phyloP scores from a whole-genome alignment of 306 rosid genomes.

The Mucuna pruriens region DNA sequence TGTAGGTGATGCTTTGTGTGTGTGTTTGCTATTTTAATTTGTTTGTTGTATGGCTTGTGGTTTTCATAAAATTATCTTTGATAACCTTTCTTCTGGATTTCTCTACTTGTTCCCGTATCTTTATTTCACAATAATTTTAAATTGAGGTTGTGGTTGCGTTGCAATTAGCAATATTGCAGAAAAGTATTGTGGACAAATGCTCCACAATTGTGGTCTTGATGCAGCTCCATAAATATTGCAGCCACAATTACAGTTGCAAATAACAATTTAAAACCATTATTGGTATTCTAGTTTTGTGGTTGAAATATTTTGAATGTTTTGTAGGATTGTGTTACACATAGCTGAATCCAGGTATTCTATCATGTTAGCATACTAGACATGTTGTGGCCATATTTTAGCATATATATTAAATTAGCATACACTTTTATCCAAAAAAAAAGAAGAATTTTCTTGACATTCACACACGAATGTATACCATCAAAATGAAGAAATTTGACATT shows the following conservation, averaged over 20 bases:
- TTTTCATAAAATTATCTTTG: background rate
- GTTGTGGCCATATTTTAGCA: background rate
- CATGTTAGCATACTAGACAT: background rate
- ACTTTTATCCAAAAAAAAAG: background rate
- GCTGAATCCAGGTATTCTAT: background rate
- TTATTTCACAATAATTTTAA: background rate
- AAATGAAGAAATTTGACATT: conserved; percentile 5
- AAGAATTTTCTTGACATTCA: background rate
- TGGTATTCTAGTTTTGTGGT: background rate
- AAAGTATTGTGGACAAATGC: background rate
- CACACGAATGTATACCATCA: background rate
- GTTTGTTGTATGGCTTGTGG: background rate
- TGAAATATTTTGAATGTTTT: background rate
- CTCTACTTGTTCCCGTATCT: background rate
- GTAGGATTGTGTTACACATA: background rate
- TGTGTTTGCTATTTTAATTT: conserved; percentile 7
- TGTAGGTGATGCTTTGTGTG: background rate
- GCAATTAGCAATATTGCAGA: background rate
- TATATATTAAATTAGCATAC: background rate
- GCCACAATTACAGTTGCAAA: background rate
- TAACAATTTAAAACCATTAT: background rate
- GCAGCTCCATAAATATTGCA: background rate
- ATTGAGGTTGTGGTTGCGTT: background rate
- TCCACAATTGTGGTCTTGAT: background rate
- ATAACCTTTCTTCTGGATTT: background rate